phyloP scores from a whole-genome alignment of 116 monocot genomes.

The Posidonia oceanica region DNA sequence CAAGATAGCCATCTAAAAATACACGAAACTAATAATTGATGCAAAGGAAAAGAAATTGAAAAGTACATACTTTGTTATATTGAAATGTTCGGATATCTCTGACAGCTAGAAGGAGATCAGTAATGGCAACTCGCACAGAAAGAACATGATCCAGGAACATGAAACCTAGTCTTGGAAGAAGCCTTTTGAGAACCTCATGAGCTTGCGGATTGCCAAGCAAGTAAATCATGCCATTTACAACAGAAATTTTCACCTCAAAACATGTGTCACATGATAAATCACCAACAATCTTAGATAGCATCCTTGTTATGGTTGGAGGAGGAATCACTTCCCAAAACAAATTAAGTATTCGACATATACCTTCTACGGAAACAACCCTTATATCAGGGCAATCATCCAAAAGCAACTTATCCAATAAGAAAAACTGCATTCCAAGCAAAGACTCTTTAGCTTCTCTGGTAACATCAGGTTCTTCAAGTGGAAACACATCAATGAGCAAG shows the following conservation, averaged over 20 bases:
- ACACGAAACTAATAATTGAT: not conserved
- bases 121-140: conserved; percentile 55
- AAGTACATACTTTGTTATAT: conserved; percentile 54
- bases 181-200: conserved; percentile 83
- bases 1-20: not conserved
- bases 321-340: conserved; percentile 96
- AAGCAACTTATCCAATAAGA: conserved; percentile 72
- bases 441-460: conserved; percentile 69
- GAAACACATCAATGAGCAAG: conserved; percentile 86
- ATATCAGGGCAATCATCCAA: conserved; percentile 76
- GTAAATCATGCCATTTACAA: conserved; percentile 65
- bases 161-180: conserved; percentile 63
- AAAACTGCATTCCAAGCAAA: conserved; percentile 76
- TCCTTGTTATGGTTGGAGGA: conserved; percentile 58
- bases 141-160: conserved; percentile 60
- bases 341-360: conserved; percentile 76
- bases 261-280: conserved; percentile 52
- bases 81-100: conserved; percentile 57
- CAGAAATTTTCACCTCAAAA: conserved; percentile 69
- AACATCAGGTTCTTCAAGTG: conserved; percentile 86
- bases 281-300: conserved; percentile 62
- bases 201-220: conserved; percentile 83
- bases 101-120: conserved; percentile 76
- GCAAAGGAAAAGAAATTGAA: conserved; percentile 1
- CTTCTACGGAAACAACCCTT: conserved; percentile 74